Conservation (phyloP, 164 flowering plant genomes). For the Vitis cinerea region DNA sequence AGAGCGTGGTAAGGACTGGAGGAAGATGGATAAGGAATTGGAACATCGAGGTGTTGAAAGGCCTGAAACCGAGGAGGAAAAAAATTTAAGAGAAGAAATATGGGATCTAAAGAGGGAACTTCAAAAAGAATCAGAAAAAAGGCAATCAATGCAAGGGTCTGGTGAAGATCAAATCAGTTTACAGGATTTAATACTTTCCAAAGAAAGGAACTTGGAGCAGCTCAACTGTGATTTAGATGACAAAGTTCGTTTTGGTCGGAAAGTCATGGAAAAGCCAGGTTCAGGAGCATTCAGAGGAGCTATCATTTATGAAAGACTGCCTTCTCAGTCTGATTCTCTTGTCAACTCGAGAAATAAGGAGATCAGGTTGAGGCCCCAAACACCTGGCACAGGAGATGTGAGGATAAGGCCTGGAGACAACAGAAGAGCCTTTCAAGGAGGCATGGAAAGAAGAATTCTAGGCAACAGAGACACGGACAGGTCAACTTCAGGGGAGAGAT, state of each 20-base stretch:
- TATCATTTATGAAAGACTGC: conserved; percentile 51
- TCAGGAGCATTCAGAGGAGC: conserved; percentile 60
- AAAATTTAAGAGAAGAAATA: conserved; percentile 64
- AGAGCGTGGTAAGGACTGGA: conserved; percentile 81
- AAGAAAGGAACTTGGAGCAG: conserved; percentile 60
- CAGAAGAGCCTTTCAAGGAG: conserved; percentile 56
- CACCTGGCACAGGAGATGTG: conserved; percentile 58
- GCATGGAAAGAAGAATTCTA: conserved; percentile 54
- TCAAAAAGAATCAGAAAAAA: conserved; percentile 31
- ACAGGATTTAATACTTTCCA: conserved; percentile 29
- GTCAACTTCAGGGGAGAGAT: conserved; percentile 67
- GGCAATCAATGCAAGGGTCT: conserved; percentile 23
- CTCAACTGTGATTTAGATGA: conserved; percentile 56
- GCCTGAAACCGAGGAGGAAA: conserved; percentile 77
- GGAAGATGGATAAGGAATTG: conserved; percentile 82
- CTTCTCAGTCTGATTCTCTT: conserved; percentile 58
- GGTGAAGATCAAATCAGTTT: conserved; percentile 31
- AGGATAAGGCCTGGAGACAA: conserved; percentile 62
- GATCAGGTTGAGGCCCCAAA: conserved; percentile 53
- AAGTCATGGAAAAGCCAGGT: conserved; percentile 57
- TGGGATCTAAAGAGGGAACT: conserved; percentile 47
- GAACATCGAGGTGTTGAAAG: conserved; percentile 78
- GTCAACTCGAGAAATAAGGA: conserved; percentile 58
- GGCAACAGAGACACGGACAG: conserved; percentile 65
- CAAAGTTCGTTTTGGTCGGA: conserved; percentile 65